Base-by-base conservation (phyloP, 1,139 yeast genomes). In the Yamadazyma songkhlaensis region DNA sequence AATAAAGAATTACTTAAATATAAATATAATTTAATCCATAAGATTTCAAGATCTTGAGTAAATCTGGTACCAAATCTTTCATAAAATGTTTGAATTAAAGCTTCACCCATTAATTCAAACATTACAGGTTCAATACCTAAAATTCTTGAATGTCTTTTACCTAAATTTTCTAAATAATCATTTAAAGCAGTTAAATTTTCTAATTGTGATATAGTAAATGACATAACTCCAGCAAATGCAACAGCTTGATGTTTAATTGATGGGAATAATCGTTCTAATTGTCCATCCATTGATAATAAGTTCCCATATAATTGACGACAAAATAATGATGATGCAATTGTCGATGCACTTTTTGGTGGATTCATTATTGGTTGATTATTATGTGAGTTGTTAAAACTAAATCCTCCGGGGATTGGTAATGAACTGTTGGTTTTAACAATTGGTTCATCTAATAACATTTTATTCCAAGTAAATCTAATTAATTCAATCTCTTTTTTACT, bases 71-170 rank as follows among this genome's bases (percentile, higher is more conserved):
- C 75, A 45, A 69, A 82, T 49, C 95, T 62, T 57, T 85, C 92
- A 49, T 78, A 77, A 50, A 86, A 79, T 1, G 95, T 86, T 48
- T 76, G 77, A 41, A 86, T 67, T 37, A 87, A 66, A 0, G 94
- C 94, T 44, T 79, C 79, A 2, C 95, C 95, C 83, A 87, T 83
- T 32, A 82, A 60, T 55, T 84, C 87, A 53, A 82, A 86, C 55
- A 81, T 83, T 7, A 74, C 72, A 0, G 87, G 79, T 46, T 83
- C 89, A 35, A 85, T 83, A 10, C 86, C 88, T 46, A 86, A 66
- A 35, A 86, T 80, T 45, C 95, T 66, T 3, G 88, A 67, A 55
- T 86, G 95, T 39, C 88, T 67, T 56, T 84, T 84, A 2, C 92
- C 95, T 46, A 86, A 62, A 35, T 76, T 74, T 35, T 67, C 67